phyloP scores from a whole-genome alignment of 805 yeast genomes.

The Metschnikowia dekortorum region DNA sequence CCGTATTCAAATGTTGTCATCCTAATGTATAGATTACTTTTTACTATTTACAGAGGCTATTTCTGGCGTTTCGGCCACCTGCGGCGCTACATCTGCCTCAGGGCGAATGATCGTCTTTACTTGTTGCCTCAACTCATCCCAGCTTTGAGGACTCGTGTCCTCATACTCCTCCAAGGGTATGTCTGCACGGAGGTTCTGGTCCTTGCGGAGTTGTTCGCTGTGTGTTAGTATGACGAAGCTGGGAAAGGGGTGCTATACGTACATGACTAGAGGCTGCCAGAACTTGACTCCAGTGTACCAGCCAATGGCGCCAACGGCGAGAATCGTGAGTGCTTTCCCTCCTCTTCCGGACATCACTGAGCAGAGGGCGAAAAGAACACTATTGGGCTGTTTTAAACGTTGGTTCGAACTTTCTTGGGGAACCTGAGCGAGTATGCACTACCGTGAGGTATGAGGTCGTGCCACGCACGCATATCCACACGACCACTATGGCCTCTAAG shows the following conservation, averaged over 20 bases:
- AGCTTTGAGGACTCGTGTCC: conserved; percentile 32
- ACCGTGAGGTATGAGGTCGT: background rate
- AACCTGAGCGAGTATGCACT: background rate
- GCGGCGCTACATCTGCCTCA: background rate
- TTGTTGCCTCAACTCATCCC: conserved; percentile 34
- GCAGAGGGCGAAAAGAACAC: background rate
- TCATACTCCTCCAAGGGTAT: conserved; percentile 47
- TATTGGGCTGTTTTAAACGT: background rate
- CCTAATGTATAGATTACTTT: background rate
- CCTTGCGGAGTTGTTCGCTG: conserved; percentile 60
- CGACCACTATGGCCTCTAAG: background rate
- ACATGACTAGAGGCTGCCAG: conserved; percentile 71
- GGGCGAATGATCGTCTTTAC: conserved; percentile 32
- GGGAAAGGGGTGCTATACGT: conserved; percentile 25
- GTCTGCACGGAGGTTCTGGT: conserved; percentile 61
- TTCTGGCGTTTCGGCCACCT: background rate
- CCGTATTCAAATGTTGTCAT: too few relatives aligned
- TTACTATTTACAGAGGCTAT: background rate
- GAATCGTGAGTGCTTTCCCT: conserved; percentile 21
- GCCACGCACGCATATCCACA: background rate
- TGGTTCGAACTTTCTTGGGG: background rate
- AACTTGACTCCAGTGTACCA: conserved; percentile 56
- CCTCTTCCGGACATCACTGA: conserved; percentile 20
- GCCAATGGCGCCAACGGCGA: conserved; percentile 26
- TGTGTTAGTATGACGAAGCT: conserved; percentile 6